Evolutionary conservation across 2,329 filamentous ascomycete genomes (phyloP), one percentile per base, ranked within the genome.

Genomic region (Trichophyton equinum): DNA sequence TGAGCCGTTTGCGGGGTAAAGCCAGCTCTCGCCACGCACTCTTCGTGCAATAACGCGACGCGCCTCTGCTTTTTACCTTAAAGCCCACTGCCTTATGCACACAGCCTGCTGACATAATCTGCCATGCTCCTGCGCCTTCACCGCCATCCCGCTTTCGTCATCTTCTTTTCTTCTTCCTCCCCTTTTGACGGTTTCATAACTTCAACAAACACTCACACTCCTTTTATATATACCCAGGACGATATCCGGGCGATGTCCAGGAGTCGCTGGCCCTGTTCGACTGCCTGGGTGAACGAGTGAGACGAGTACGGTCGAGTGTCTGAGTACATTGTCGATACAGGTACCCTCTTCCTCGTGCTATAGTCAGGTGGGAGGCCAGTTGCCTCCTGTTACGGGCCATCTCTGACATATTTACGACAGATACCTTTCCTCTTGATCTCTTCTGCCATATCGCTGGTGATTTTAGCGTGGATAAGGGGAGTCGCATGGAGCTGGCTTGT

Each of bases 141-240:
- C 36, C 36, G 55, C 40, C 51, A 15, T 57, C 59, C 51, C 51
- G 53, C 33, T 38, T 27, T 59, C 58, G 20, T 60, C 64, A 63
- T 38, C 27, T 53, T 57, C 59, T 60, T 38, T 49, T 56, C 59
- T 61, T 57, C 57, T 58, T n/a, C 36, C 55, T 30, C 53, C 27
- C 27, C 3, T 46, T 22, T 56, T 55, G 36, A 7, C 1, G 27
- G 27, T 30, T 60, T 44, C 58, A 25, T 58, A 27, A 40, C 33
- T 57, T 51, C 57, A 60, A 55, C 60, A 59, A 2, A 22, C 22
- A 22, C 22, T 22, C 22, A 22, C 51, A 58, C 40, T 47, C 60
- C 6, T 40, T 40, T 15, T 44, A n/a, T 44, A 44, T 44, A 38
- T 38, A 38, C 4, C 33, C 33, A 38, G 33, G 33, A 13, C 27